Evolutionary conservation across 768 basidiomycete genomes (phyloP).

Genomic region (Chalciporus chontae): DNA sequence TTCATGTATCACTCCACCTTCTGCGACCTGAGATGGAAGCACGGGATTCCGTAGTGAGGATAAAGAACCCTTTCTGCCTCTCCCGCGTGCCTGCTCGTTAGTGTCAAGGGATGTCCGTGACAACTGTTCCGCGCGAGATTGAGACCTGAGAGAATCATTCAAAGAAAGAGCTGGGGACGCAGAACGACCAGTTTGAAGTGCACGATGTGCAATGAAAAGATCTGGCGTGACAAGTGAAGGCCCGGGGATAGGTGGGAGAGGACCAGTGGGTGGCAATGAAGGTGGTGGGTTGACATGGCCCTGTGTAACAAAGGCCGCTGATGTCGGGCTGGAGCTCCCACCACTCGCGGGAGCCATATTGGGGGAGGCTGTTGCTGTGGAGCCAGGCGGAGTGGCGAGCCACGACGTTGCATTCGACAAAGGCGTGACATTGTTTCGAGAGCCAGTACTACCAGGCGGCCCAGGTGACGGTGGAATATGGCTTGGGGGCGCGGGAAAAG

Average conservation of each 20-base stretch:
- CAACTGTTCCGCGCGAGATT: constrained; percentile 15
- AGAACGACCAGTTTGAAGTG: constrained; percentile 23
- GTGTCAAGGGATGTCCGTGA: constrained; percentile 16
- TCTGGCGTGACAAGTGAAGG: constrained; percentile 54
- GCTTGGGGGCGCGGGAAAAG: constrained; percentile 36
- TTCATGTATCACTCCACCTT: constrained; percentile 17
- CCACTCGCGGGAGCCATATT: not conserved
- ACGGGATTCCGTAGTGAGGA: constrained; percentile 28
- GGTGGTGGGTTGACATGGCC: constrained; percentile 47
- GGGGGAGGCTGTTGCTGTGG: not conserved
- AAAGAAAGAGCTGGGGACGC: constrained; percentile 24
- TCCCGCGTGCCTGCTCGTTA: constrained; percentile 11
- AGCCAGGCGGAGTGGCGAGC: constrained; percentile 3
- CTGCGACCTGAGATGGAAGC: constrained; percentile 7
- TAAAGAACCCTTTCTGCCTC: constrained; percentile 25
- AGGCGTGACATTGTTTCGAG: constrained; percentile 13
- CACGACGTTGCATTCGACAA: constrained; percentile 11
- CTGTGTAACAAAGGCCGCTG: constrained; percentile 1
- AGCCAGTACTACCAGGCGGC: constrained; percentile 12
- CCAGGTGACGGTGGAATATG: constrained; percentile 28
- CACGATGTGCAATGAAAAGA: constrained; percentile 40
- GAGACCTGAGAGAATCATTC: constrained; percentile 14
- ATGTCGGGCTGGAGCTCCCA: constrained; percentile 1
- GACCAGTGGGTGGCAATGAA: constrained; percentile 51
- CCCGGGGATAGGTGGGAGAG: constrained; percentile 66